These are phyloP conservation scores for Pyricularia sp. DNA, from an alignment of 2,329 filamentous ascomycete genomes.

Conservation along the genomic window DNA sequence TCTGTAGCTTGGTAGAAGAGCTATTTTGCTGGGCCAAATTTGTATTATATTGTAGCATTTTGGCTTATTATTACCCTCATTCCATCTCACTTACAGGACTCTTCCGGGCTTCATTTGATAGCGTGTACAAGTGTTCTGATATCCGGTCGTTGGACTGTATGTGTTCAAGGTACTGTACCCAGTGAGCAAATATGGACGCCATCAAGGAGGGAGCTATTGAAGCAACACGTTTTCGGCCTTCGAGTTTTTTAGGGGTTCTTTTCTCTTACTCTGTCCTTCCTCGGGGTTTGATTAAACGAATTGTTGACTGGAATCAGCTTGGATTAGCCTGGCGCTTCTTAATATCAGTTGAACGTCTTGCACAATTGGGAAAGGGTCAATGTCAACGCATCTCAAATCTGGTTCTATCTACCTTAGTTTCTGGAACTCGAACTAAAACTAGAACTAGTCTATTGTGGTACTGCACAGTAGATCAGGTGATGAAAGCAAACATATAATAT, in stretches of 20 bases:
- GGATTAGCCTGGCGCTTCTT: too few species aligned
- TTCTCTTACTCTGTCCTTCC: too few species aligned
- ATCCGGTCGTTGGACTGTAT: not conserved
- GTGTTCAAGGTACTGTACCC: not conserved
- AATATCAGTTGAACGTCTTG: too few species aligned
- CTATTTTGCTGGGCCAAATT: not conserved
- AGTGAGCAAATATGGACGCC: not conserved
- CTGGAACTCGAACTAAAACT: too few species aligned
- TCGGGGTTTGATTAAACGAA: too few species aligned
- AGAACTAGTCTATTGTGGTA: not conserved
- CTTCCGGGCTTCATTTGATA: not conserved
- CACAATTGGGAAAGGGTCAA: too few species aligned
- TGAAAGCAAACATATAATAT: not conserved
- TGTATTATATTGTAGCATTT: not conserved
- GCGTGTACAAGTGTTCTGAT: not conserved
- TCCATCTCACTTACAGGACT: not conserved
- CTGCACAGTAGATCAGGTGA: not conserved
- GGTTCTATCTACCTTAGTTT: too few species aligned
- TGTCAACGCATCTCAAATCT: too few species aligned
- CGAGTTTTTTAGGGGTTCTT: too few species aligned
- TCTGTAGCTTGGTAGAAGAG: not conserved
- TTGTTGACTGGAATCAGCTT: not conserved
- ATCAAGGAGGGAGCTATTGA: not conserved
- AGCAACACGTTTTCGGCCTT: too few species aligned
- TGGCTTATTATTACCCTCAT: not conserved